Conservation (phyloP, 2,329 filamentous ascomycete genomes). For the Fusarium protoensiforme region DNA sequence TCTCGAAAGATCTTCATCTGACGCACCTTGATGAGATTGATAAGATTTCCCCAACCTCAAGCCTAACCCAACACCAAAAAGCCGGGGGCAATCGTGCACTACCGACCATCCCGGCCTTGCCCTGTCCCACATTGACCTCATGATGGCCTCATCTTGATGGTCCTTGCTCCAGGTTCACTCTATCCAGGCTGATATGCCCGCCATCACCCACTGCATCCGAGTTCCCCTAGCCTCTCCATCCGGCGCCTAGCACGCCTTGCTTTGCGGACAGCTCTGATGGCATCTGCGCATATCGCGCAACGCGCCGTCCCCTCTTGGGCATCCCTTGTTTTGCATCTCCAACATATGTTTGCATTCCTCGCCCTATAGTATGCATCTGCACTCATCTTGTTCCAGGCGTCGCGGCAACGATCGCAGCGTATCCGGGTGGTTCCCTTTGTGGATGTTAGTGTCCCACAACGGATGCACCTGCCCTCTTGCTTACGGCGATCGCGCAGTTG, state of each 20-base stretch:
- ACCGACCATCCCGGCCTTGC: conserved; percentile 15
- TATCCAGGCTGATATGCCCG: neutral
- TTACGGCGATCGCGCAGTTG: neutral
- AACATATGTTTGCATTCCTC: neutral
- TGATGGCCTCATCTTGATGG: conserved; percentile 13
- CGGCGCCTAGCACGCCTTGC: neutral
- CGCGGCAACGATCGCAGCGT: no score
- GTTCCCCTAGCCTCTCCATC: neutral
- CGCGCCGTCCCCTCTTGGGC: neutral
- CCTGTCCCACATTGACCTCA: conserved; percentile 26
- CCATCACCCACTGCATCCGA: neutral
- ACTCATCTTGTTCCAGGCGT: no score
- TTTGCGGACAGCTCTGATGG: neutral
- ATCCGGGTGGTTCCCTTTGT: neutral
- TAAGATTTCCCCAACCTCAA: conserved; percentile 35
- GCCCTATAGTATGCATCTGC: neutral
- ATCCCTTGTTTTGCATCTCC: neutral
- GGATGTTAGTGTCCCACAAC: accelerated
- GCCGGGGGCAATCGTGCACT: conserved; percentile 26
- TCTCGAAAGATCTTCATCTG: conserved; percentile 31
- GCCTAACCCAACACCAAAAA: conserved; percentile 17
- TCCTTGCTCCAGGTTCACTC: neutral
- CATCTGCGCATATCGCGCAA: neutral
- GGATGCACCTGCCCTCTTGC: neutral
- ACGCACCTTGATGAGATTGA: conserved; percentile 46